Evolutionary conservation across 371 early-diverging fungal species (phyloP), one percentile per base, ranked within the genome.

Genomic region (Mortierella sp.): DNA sequence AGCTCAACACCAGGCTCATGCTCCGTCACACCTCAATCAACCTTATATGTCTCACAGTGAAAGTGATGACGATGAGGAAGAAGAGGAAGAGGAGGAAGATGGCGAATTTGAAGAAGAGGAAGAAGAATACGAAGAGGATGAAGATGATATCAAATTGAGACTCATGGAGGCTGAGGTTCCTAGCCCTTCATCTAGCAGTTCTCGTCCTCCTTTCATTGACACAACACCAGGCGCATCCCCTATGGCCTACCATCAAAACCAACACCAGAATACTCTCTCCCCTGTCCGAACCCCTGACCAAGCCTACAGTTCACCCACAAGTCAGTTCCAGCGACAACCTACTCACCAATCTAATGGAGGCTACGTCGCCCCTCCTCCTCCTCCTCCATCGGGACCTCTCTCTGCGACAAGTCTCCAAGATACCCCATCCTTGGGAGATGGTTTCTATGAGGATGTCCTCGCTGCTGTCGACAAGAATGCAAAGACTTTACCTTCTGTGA

Each of bases 381-480:
- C 52, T 52, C 22, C 20, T 4, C 47, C 14, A 35, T 8, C 20
- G 12, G 47, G 4, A 18, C 47, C 47, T 5, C 14, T 47, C 20
- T 11, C 47, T 18, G 20, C 4, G 14, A 18, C 47, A 47, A 18
- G 22, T 16, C 22, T 49, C 35, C 60, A 54, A 24, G 55, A n/a
- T 30, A 49, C 62, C 10, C 60, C 75, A 6, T 40, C 58, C 11
- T 63, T 73, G 24, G 72, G 77, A 30, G 62, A 77, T 54, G 73
- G 73, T 11, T 77, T 77, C 51, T 77, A 72, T 49, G 78, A 77
- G 22, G 78, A 77, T 61, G 78, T 77, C n/a, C 64, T 77, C 18
- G 78, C 78, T 0, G 78, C 78, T 0, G 78, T 77, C 0, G 78
- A 77, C 47, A 68, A 68, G 39, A 68, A 60, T 26, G 28, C 68